Base-by-base conservation (phyloP, 2,329 filamentous ascomycete species). In the Elsinoe perseae region DNA sequence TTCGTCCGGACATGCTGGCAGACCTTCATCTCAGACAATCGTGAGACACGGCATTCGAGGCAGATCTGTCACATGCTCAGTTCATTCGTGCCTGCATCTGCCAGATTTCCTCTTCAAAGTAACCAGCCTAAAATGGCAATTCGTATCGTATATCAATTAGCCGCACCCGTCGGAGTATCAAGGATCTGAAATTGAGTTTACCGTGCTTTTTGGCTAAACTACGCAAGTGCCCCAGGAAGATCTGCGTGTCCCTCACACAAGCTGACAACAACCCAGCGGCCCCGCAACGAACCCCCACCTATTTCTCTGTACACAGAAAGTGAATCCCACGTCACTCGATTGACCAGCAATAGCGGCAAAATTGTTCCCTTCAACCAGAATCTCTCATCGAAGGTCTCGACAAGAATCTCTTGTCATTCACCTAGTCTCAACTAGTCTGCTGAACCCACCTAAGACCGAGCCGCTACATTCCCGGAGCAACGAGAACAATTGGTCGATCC, bases 191-290 rank as follows among this genome's bases (percentile, higher is more conserved):
- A 48, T 30, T 10, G 43, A 28, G 7, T 43, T 43, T 23, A 18
- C 3, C 12, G 40, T 30, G 44, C 44, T 50, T 52, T 52, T 52
- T 52, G 48, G 48, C 48, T 52, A 52, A 52, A 52, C 4, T 36
- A 36, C 32, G 9, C 32, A 52, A 20, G 25, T 28, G 28, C 28
- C 30, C 25, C 32, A 14, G 32, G 32, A 14, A 36, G 32, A 36
- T 14, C 28, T 30, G 28, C 28, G 28, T 5, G 28, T 12, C 28
- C 28, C 5, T 30, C 6, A 30, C 28, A 5, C 5, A 30, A 30
- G 28, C n/a, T n/a, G n/a, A 14, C 32, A 36, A 36, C 27, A n/a
- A 36, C 48, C 48, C 48, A 52, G 28, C 48, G 48, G 28, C 48
- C 48, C 48, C 48, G 28, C 48, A 28, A 25, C 16, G 8, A 52